These are phyloP conservation scores for Sporothrix globosa DNA, from an alignment of 2,329 filamentous ascomycete genomes.

Conservation along the genomic window DNA sequence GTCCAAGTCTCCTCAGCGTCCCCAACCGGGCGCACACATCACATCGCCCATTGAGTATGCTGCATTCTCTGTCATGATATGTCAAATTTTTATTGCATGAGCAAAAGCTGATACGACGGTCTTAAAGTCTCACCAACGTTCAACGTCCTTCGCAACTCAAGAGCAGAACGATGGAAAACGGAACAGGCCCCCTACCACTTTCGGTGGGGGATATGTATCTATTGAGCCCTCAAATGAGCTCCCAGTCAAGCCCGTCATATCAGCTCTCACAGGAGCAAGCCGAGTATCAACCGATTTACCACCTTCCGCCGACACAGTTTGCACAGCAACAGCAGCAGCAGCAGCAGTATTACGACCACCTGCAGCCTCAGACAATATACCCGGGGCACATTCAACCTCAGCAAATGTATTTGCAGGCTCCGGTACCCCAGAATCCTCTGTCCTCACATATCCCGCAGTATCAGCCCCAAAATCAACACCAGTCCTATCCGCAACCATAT, in stretches of 20 bases:
- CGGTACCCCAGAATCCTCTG: not conserved
- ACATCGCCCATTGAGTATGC: slow-evolving; percentile 14
- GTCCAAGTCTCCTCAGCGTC: not conserved
- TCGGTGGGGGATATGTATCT: not conserved
- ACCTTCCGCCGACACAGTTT: not conserved
- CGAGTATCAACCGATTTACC: not conserved
- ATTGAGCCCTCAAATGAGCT: not conserved
- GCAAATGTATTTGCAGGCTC: not conserved
- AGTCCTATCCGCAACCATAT: not conserved
- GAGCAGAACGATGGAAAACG: not conserved
- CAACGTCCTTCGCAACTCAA: not conserved
- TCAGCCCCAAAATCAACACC: not conserved
- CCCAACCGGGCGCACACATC: not conserved
- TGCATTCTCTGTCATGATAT: not conserved
- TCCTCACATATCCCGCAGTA: not conserved
- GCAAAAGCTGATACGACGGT: not conserved
- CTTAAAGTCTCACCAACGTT: not conserved
- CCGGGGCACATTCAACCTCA: not conserved
- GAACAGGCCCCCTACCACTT: no score
- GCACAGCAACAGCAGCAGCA: not conserved
- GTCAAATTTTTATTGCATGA: not conserved
- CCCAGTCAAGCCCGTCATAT: not conserved
- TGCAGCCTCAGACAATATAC: not conserved
- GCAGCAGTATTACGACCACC: not conserved
- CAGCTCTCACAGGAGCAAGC: not conserved